phyloP scores from a whole-genome alignment of 2,329 filamentous ascomycete species.

The Pseudopithomyces maydicus region DNA sequence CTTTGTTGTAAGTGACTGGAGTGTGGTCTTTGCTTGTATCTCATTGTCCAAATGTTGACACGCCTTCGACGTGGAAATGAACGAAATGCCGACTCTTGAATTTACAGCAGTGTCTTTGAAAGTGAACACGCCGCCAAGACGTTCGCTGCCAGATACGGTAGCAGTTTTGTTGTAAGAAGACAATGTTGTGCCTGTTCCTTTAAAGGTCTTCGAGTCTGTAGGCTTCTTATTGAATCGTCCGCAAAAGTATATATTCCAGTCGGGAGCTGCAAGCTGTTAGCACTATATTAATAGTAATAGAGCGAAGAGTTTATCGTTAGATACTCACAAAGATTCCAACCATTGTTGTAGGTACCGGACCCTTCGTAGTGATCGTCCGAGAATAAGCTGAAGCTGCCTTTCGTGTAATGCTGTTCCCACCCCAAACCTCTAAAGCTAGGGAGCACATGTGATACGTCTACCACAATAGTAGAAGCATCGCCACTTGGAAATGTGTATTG shows the following conservation, averaged over 20 bases:
- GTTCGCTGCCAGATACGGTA: constrained; percentile 24
- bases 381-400: constrained; percentile 62
- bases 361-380: constrained; percentile 62
- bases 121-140: constrained; percentile 57
- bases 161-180: constrained; percentile 27
- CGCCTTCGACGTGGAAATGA: constrained; percentile 66
- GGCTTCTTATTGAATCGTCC: constrained; percentile 60
- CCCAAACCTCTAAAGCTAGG: constrained; percentile 65
- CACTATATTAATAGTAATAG: not conserved
- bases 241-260: constrained; percentile 69
- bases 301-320: not conserved
- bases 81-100: constrained; percentile 70
- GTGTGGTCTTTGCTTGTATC: constrained; percentile 54
- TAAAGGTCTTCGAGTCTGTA: constrained; percentile 34
- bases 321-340: constrained; percentile 61
- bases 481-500: constrained; percentile 62
- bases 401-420: constrained; percentile 65
- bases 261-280: constrained; percentile 47
- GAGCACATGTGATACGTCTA: constrained; percentile 69
- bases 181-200: constrained; percentile 25
- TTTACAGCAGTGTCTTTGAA: constrained; percentile 56
- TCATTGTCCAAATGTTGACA: constrained; percentile 64
- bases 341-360: constrained; percentile 67
- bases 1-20: constrained; percentile 53
- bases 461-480: constrained; percentile 55